Conservation (phyloP, 768 basidiomycete species). For the Calocera cornea region DNA sequence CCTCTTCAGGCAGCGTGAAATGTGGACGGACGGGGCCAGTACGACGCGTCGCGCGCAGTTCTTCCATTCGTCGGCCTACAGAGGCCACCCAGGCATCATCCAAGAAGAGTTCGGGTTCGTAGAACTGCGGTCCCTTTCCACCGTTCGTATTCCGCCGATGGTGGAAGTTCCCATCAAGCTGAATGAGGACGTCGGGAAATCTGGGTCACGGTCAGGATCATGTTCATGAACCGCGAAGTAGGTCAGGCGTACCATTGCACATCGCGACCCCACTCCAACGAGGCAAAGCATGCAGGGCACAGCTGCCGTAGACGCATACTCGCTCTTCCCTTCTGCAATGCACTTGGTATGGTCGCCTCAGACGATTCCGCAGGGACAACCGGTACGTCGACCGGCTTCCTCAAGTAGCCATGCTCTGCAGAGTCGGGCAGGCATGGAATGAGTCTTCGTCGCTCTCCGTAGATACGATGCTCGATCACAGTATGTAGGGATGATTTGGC, state of each 20-base stretch:
- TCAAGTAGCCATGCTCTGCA: not conserved
- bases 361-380: not conserved
- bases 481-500: not conserved
- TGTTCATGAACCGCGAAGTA: too few relatives aligned
- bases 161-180: conserved; percentile 7
- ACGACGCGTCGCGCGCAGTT: not conserved
- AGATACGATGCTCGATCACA: not conserved
- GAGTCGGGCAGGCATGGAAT: not conserved
- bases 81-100: not conserved
- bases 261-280: not conserved
- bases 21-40: not conserved
- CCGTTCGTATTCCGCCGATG: conserved; percentile 4
- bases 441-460: not conserved
- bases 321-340: not conserved
- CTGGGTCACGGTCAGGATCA: conserved; percentile 2
- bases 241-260: not conserved
- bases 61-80: not conserved
- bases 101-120: not conserved
- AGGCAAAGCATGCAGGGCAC: conserved; percentile 7
- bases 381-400: not conserved
- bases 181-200: not conserved
- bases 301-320: not conserved
- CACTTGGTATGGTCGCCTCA: not conserved
- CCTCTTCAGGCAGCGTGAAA: not conserved
- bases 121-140: not conserved